Base-by-base conservation (phyloP, 164 flowering plant genomes). In the Sextonia rubra region DNA sequence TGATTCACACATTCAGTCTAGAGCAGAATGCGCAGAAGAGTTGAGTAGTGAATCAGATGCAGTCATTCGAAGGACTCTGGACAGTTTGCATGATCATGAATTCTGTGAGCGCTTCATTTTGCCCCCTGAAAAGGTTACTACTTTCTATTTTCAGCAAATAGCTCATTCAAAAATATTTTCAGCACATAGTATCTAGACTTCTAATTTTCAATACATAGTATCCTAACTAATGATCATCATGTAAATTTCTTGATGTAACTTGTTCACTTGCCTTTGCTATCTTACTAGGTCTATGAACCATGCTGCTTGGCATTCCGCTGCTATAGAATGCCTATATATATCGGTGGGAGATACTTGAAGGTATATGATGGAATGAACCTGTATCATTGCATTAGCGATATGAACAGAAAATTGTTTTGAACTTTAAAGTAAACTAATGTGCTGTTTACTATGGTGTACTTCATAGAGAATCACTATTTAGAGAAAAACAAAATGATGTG, bases 261-360 rank as follows among this genome's bases (percentile, higher is more conserved):
- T 64, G 26, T 69, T 65, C 12, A 48, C 29, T 62, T 32, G 44
- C 18, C 37, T 37, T 56, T 52, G 12, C 30, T 73, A 61, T 30
- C 12, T 69, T 77, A 66, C 22, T 78, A 95, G 99, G 91, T 80
- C 64, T 80, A 73, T 56, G 81, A 81, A 74, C 87, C 92, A 26
- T 92, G 95, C 84, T 25, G 68, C 70, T 73, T 90, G 89, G 69
- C 66, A 62, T 23, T 81, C 71, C 75, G 14, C 67, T 91, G 90
- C 83, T 71, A 71, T 76, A 85, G 89, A 82, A 80, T 81, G 4
- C 87, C 92, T 69, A 79, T 90, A 67, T 95, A 80, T 77, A 79
- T 95, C 72, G 91, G 92, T 77, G 99, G 99, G 68, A 85, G 98
- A 84, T 95, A 95, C 76, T 81, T 95, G 72, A 95, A 95, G 91